phyloP scores from a whole-genome alignment of 1,284 basidiomycete species.

The Fomitopsis betulina region DNA sequence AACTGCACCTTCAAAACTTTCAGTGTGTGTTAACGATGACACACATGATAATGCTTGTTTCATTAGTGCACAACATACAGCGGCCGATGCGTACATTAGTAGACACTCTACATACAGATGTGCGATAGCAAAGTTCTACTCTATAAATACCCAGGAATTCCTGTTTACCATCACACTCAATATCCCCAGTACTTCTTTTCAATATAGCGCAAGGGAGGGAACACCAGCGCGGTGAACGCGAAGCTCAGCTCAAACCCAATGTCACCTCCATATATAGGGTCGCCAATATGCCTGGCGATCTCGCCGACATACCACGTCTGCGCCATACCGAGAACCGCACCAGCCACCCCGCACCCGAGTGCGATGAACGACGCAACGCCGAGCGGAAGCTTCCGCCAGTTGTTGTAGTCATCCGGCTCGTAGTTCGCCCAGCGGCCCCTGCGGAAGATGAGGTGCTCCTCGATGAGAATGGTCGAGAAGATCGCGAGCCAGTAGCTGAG shows the following conservation, averaged over 20 bases:
- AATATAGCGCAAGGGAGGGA: conserved; percentile 25
- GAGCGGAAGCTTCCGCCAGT: conserved; percentile 22
- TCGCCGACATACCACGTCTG: conserved; percentile 27
- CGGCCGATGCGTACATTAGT: conserved; percentile 6
- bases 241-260: conserved; percentile 29
- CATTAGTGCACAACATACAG: conserved; percentile 1
- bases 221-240: conserved; percentile 26
- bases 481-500: conserved; percentile 32
- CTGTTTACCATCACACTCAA: background rate
- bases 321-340: conserved; percentile 29
- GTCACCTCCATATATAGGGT: conserved; percentile 18
- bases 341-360: conserved; percentile 23
- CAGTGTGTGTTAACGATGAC: background rate
- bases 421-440: conserved; percentile 26
- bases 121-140: conserved; percentile 5
- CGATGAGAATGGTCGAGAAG: conserved; percentile 27
- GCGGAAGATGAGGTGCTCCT: conserved; percentile 34
- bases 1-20: background rate
- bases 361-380: conserved; percentile 27
- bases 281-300: conserved; percentile 19
- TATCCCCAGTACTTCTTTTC: conserved; percentile 21
- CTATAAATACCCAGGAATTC: background rate
- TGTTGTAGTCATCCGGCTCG: conserved; percentile 27
- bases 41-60: too few relatives aligned
- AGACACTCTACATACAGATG: conserved; percentile 2